phyloP scores from a whole-genome alignment of 306 rosid species.

The Malus sylvestris region DNA sequence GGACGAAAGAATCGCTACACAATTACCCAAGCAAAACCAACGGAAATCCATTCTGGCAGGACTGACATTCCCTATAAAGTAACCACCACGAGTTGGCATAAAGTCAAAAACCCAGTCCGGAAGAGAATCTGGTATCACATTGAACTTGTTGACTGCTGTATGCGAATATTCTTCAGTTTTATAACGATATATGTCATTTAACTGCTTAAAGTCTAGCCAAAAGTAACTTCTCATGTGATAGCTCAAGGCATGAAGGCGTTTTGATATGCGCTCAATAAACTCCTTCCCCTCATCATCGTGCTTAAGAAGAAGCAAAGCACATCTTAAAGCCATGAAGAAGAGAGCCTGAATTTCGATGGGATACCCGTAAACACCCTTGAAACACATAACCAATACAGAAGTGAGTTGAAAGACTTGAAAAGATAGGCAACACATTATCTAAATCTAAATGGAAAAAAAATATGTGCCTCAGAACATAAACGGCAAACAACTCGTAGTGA shows the following conservation, averaged over 20 bases:
- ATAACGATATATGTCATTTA: slow-evolving; percentile 75
- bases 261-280: slow-evolving; percentile 50
- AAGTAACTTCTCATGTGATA: slow-evolving; percentile 81
- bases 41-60: slow-evolving; percentile 93
- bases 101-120: slow-evolving; percentile 91
- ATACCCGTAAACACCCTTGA: slow-evolving; percentile 93
- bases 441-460: background rate
- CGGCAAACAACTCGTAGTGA: background rate
- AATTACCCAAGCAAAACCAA: slow-evolving; percentile 85
- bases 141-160: slow-evolving; percentile 88
- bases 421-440: background rate
- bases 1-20: slow-evolving; percentile 79
- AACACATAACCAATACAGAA: slow-evolving; percentile 13
- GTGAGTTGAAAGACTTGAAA: slow-evolving; percentile 3
- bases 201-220: slow-evolving; percentile 86
- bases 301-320: slow-evolving; percentile 78
- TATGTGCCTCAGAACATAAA: background rate
- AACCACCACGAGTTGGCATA: slow-evolving; percentile 76
- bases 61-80: slow-evolving; percentile 83
- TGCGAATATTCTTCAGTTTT: slow-evolving; percentile 94
- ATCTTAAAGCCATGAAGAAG: slow-evolving; percentile 92
- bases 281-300: slow-evolving; percentile 80
- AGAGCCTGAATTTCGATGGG: slow-evolving; percentile 94
- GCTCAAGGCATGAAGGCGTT: slow-evolving; percentile 76
- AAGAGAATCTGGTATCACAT: slow-evolving; percentile 83